phyloP scores from a whole-genome alignment of 2,329 filamentous ascomycete genomes.

The Mycosphaerella sp. region DNA sequence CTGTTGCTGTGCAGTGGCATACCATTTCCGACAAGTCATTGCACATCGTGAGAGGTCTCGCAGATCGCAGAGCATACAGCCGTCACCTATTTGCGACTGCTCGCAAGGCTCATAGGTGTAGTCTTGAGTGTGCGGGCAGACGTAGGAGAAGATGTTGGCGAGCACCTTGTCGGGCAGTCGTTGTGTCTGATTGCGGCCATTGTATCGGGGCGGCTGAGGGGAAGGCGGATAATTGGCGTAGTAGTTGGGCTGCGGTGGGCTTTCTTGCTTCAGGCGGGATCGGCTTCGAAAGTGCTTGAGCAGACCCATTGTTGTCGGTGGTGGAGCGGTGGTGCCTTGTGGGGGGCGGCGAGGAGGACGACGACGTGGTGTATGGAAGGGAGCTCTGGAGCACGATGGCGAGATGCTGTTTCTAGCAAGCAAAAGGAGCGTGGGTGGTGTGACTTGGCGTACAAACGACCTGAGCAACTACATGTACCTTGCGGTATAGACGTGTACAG shows the following conservation, averaged over 20 bases:
- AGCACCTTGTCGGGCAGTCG: constrained; percentile 64
- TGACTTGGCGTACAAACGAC: no score
- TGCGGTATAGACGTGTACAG: no score
- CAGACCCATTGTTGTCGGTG: constrained; percentile 39
- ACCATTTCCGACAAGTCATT: constrained; percentile 69
- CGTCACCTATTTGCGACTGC: constrained; percentile 67
- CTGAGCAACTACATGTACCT: no score
- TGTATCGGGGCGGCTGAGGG: constrained; percentile 11
- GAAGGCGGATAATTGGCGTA: constrained; percentile 16
- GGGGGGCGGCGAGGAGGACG: no score
- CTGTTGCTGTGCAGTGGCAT: constrained; percentile 48
- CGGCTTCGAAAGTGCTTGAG: constrained; percentile 46
- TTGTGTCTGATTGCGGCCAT: constrained; percentile 37
- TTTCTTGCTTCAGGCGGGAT: constrained; percentile 34
- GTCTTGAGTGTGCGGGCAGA: constrained; percentile 79
- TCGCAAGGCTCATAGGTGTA: constrained; percentile 76
- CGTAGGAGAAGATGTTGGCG: constrained; percentile 67
- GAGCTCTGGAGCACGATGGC: no score
- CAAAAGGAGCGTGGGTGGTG: no score
- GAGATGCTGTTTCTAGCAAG: no score
- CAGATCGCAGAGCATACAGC: constrained; percentile 90
- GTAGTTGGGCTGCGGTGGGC: constrained; percentile 27
- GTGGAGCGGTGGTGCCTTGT: no score
- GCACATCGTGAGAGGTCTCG: constrained; percentile 78
- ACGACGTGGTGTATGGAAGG: no score